Conservation (phyloP, 495 filamentous ascomycete genomes). For the Evansstolkia leycettana region DNA sequence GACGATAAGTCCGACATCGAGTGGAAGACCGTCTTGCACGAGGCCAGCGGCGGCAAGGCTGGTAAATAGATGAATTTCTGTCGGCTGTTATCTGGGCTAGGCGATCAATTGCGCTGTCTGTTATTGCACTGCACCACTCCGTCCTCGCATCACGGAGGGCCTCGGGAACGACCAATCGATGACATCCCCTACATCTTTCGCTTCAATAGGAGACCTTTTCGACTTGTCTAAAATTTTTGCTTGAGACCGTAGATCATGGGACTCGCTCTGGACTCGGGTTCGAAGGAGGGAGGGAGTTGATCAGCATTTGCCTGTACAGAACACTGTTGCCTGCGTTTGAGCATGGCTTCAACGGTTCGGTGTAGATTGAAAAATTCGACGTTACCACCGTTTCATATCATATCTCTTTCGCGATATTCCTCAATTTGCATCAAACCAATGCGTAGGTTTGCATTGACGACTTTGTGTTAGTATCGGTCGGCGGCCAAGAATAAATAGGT, state of each 20-base stretch:
- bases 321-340: slow-evolving; percentile 12
- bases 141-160: slow-evolving; percentile 9
- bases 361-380: slow-evolving; percentile 14
- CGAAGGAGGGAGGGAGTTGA: slow-evolving; percentile 9
- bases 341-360: slow-evolving; percentile 7
- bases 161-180: slow-evolving; percentile 19
- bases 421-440: too few relatives aligned
- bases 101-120: slow-evolving; percentile 11
- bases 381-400: slow-evolving; percentile 4
- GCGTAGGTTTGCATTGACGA: too few relatives aligned
- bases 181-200: slow-evolving; percentile 24
- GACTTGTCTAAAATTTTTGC: slow-evolving; percentile 11
- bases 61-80: slow-evolving; percentile 23
- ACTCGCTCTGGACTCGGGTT: slow-evolving; percentile 8
- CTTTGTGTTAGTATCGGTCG: too few relatives aligned
- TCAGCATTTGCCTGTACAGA: slow-evolving; percentile 21
- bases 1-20: slow-evolving; percentile 87
- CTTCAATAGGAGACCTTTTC: slow-evolving; percentile 35
- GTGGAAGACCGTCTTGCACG: slow-evolving; percentile 62
- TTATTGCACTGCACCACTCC: slow-evolving; percentile 9
- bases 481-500: too few relatives aligned
- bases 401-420: too few relatives aligned
- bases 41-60: slow-evolving; percentile 66
- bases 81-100: slow-evolving; percentile 31
- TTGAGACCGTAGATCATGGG: slow-evolving; percentile 6